Percentiles rank a stretch among this genome's conserved stretches.
phyloP scores from a whole-genome alignment of 345 rosid species.

The Isatis tinctoria region DNA sequence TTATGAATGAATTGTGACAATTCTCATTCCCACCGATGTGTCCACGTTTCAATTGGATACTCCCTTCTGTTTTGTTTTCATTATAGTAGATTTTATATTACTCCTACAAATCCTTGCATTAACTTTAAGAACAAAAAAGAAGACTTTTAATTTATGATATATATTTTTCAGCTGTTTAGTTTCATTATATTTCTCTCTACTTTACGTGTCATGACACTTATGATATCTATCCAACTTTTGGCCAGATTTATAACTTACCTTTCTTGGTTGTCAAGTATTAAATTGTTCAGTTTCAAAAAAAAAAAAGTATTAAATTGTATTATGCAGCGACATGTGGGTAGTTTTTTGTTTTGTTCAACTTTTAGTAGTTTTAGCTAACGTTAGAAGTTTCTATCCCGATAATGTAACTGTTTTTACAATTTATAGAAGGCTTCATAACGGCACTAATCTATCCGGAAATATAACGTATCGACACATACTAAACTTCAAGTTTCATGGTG shows the following conservation, averaged over 20 bases:
- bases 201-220: neutral
- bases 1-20: constrained; percentile 7
- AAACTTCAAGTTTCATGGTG: no score
- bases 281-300: no score
- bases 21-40: neutral
- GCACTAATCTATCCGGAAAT: neutral
- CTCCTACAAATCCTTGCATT: constrained; percentile 3
- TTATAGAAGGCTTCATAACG: neutral
- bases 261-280: constrained; percentile 10
- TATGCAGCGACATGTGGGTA: constrained; percentile 16
- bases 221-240: constrained; percentile 6
- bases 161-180: neutral
- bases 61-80: neutral
- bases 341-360: neutral
- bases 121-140: neutral
- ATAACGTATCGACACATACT: neutral
- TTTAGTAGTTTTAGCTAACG: neutral
- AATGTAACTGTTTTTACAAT: neutral
- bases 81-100: neutral
- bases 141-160: neutral
- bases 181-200: neutral
- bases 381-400: neutral
- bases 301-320: constrained; percentile 16
- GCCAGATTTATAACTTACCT: neutral
- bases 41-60: constrained; percentile 9